Base-by-base conservation (phyloP, 2,329 filamentous ascomycete genomes). In the Helotiales sp. region DNA sequence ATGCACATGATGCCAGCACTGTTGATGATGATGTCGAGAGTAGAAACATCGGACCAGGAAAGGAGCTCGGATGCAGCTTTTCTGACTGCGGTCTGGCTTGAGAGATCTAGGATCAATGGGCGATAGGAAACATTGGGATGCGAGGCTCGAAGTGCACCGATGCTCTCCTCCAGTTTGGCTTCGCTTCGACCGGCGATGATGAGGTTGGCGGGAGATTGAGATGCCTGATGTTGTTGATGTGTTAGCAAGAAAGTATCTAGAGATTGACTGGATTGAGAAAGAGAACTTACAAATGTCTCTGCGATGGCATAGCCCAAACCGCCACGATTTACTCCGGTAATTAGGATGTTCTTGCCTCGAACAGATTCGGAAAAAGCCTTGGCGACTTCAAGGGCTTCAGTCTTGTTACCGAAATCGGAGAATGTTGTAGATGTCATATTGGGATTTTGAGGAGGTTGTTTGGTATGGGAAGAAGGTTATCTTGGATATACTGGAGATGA, bases 11-110 rank as follows among this genome's bases (percentile, higher is more conserved):
- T 75, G 2, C 71, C 76, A 0, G 81, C 81, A 58, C 80, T 82
- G 68, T 82, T 82, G 7, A 82, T 75, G 6, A 83, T 67, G 10
- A 82, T 77, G 47, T 83, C 78, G n/a, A 83, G 76, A 6, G 65
- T 63, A 71, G 74, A 47, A 0, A 81, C 75, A 75, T 75, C 78
- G 79, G 2, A 69, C 59, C 24, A 77, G 78, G n/a, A 83, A 73
- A 28, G 75, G 5, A 83, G 73, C n/a, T 76, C 74, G 0, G 69
- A 72, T 1, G 81, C 82, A 0, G 82, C 80, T 1, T 71, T 64
- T n/a, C 82, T 78, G 2, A 84, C 77, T 1, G 76, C 74, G 6
- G 77, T 75, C n/a, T 81, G 69, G 22, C 80, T 82, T n/a, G 74
- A 75, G 13, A 84, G 78, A 34, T 82, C 79, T 26, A 70, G 15